A percentile compares a stretch with the other conserved stretches of the same genome.
Conservation (phyloP, 805 yeast species). For the Vanderwaltozyma tropicalis region DNA sequence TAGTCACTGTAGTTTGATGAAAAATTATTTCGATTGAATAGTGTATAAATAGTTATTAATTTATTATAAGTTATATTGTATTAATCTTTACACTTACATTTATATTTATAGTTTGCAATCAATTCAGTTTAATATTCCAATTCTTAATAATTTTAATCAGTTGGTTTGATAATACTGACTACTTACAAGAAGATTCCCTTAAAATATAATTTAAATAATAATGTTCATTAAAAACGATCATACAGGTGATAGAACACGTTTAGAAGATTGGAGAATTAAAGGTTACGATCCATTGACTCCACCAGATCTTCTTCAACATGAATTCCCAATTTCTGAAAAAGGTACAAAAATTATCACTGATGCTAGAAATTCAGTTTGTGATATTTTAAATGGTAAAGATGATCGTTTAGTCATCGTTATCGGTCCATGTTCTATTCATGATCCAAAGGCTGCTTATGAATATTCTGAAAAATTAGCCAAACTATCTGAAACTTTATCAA, state of each 20-base stretch:
- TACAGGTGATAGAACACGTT: constrained; percentile 64
- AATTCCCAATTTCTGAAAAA: constrained; percentile 53
- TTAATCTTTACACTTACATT: too few relatives aligned
- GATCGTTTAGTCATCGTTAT: constrained; percentile 82
- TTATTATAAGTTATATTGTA: too few relatives aligned
- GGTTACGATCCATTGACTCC: constrained; percentile 94
- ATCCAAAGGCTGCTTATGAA: constrained; percentile 78
- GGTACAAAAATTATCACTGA: constrained; percentile 53
- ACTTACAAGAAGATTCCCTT: neutral
- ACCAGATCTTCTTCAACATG: constrained; percentile 83
- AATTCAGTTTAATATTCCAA: too few relatives aligned
- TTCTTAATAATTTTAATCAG: too few relatives aligned
- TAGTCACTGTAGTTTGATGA: too few relatives aligned
- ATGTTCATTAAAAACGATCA: constrained; percentile 83
- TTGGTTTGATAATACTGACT: too few relatives aligned
- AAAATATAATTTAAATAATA: constrained; percentile 6
- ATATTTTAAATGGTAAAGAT: constrained; percentile 61
- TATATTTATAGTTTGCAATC: too few relatives aligned
- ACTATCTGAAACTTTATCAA: constrained; percentile 58
- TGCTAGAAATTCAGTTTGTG: constrained; percentile 73
- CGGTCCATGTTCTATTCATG: constrained; percentile 97
- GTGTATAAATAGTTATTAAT: too few relatives aligned
- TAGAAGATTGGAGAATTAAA: constrained; percentile 63
- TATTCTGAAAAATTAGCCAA: constrained; percentile 64
- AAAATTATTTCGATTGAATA: too few relatives aligned